Conservation (phyloP, 495 filamentous ascomycete species). For the Neurospora terricola region DNA sequence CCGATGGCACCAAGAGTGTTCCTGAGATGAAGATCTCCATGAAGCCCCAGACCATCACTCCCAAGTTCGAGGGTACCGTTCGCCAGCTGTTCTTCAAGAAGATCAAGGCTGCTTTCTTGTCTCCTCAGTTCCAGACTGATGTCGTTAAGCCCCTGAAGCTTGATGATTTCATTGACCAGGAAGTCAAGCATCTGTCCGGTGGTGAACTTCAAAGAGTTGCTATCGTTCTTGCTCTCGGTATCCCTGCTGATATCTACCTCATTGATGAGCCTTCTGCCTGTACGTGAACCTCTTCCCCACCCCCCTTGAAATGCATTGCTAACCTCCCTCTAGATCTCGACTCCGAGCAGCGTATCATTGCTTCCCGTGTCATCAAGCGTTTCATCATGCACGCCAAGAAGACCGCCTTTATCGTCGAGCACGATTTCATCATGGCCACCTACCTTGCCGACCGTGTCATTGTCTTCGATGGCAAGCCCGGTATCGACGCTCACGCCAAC, state of each 20-base stretch:
- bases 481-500: conserved; percentile 78
- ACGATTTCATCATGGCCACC: conserved; percentile 99
- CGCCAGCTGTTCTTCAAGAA: conserved; percentile 66
- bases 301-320: neutral
- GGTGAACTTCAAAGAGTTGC: conserved; percentile 97
- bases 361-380: conserved; percentile 93
- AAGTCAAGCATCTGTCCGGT: conserved; percentile 96
- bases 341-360: conserved; percentile 97
- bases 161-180: conserved; percentile 98
- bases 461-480: conserved; percentile 91
- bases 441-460: conserved; percentile 97
- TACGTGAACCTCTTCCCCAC: conserved; percentile 4
- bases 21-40: conserved; percentile 95
- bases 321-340: conserved; percentile 48
- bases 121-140: conserved; percentile 96
- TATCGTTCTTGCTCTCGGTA: conserved; percentile 87
- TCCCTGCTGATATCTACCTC: conserved; percentile 96
- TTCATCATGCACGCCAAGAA: conserved; percentile 99
- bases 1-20: conserved; percentile 63
- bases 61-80: conserved; percentile 94
- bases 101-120: conserved; percentile 93
- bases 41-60: conserved; percentile 99
- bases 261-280: conserved; percentile 64
- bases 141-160: conserved; percentile 97
- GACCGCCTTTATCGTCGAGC: conserved; percentile 97